Evolutionary conservation across 305 asterid species (phyloP).

Genomic region (Rubia tinctorum): DNA sequence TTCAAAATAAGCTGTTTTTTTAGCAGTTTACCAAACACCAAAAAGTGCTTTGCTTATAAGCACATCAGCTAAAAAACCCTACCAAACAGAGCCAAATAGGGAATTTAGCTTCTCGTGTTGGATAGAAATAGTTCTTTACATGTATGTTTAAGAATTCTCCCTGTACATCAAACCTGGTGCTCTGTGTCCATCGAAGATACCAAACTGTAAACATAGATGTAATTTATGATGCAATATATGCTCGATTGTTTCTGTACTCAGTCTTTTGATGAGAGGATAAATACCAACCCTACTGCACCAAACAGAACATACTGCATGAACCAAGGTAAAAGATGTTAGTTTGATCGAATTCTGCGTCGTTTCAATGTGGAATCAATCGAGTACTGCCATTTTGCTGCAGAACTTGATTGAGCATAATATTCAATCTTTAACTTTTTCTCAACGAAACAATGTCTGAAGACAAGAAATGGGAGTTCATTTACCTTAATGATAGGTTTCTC

Average conservation of each 20-base stretch:
- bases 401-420: neutral
- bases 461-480: conserved; percentile 1
- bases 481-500: conserved; percentile 28
- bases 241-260: neutral
- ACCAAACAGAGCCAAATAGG: too few species aligned
- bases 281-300: conserved; percentile 49
- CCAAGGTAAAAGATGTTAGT: neutral
- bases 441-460: neutral
- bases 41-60: too few species aligned
- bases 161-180: neutral
- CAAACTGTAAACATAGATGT: too few species aligned
- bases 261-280: conserved; percentile 43
- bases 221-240: too few species aligned
- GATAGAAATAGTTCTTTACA: too few species aligned
- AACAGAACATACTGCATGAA: conserved; percentile 54
- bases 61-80: too few species aligned
- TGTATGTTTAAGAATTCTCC: too few species aligned
- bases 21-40: too few species aligned
- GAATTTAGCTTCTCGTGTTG: too few species aligned
- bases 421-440: too few species aligned
- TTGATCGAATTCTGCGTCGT: neutral
- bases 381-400: neutral
- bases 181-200: neutral
- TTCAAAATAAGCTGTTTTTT: too few species aligned
- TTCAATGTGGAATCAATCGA: neutral